Percentiles rank a stretch among this genome's conserved stretches.
These are phyloP conservation scores for Rhizopus sp. DNA, from an alignment of 371 early-diverging fungal genomes.

Conservation along the genomic window DNA sequence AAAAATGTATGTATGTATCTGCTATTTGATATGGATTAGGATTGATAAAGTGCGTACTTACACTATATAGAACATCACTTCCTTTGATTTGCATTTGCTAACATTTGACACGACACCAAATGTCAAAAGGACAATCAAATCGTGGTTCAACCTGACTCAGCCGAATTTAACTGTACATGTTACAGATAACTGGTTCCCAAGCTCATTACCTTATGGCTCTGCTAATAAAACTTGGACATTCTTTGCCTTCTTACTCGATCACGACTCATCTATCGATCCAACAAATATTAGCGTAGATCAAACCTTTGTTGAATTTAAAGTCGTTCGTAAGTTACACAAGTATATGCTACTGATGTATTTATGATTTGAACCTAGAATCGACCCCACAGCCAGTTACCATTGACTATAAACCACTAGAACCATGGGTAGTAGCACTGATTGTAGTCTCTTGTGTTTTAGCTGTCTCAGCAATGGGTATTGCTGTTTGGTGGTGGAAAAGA, in stretches of 20 bases:
- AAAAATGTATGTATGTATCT: slow-evolving; percentile 13
- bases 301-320: slow-evolving; percentile 7
- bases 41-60: too few relatives aligned
- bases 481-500: slow-evolving; percentile 25
- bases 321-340: slow-evolving; percentile 14
- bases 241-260: slow-evolving; percentile 15
- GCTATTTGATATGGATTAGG: too few relatives aligned
- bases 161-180: slow-evolving; percentile 14
- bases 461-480: slow-evolving; percentile 9
- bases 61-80: not conserved
- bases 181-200: slow-evolving; percentile 29
- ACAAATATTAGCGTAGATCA: not conserved
- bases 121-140: slow-evolving; percentile 10
- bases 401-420: not conserved
- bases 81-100: slow-evolving; percentile 13
- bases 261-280: not conserved
- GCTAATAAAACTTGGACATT: slow-evolving; percentile 23
- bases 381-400: slow-evolving; percentile 3
- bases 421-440: slow-evolving; percentile 28
- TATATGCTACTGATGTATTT: not conserved
- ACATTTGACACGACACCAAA: not conserved
- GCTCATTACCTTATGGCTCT: slow-evolving; percentile 7
- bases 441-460: slow-evolving; percentile 16
- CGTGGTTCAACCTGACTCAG: slow-evolving; percentile 16
- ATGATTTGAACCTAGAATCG: slow-evolving; percentile 9